Base-by-base conservation (phyloP, 441 rosid genomes). In the Metrosideros polymorpha region DNA sequence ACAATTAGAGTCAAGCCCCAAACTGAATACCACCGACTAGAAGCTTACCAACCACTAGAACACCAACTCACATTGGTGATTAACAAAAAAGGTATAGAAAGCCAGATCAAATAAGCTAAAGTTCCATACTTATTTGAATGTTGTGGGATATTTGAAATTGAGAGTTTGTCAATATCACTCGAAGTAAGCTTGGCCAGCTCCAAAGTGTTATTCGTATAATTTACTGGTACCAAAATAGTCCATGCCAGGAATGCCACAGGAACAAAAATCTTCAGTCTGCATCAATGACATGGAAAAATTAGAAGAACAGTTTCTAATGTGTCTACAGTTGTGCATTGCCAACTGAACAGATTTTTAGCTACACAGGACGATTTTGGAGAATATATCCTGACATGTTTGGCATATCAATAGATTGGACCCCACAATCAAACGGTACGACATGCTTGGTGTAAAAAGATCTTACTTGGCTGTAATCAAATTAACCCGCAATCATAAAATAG, bases 261-360 rank as follows among this genome's bases (percentile, higher is more conserved):
- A 86, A 92, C 93, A 90, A 98, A 98, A 82, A 98, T 95, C 93
- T 98, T 98, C 83, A 98, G 93, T 79, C 99, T 96, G 94, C 87
- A 87, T n/a, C 84, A 86, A 79, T 5, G 19, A 84, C 52, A 82
- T 9, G 71, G 55, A 86, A 24, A 22, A 86, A 77, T 87, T 77
- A 86, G 71, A 55, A 57, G 4, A 85, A n/a, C n/a, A 71, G 9
- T 71, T 39, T 71, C n/a, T 71, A 22, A 71, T 71, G 79, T 47
- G 9, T 39, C 79, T 71, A 71, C 79, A 71, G 43, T 10, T 35
- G 47, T 71, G n/a, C 79, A 71, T 71, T 71, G 45, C 79, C 79
- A 71, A 42, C 79, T 3, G 3, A 71, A 71, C 79, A 39, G 79
- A 22, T 3, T 71, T 71, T 12, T 22, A 22, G 47, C n/a, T 22